Base-by-base conservation (phyloP, 331 rosid genomes). In the Malus hybrid region DNA sequence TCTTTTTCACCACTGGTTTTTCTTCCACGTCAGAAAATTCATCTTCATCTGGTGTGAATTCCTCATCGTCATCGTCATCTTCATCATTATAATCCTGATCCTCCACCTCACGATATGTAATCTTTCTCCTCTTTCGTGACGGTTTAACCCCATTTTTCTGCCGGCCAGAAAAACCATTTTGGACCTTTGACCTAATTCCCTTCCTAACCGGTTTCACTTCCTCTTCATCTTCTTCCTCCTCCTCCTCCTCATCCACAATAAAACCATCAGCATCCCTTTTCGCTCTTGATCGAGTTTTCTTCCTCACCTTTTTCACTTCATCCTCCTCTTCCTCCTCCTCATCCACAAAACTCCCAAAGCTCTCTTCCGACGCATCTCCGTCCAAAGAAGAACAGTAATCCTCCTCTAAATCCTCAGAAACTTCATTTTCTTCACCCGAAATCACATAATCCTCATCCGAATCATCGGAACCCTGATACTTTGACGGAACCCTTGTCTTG, bases 371-470 rank as follows among this genome's bases (percentile, higher is more conserved):
- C 24, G 84, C 88, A 65, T 84, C 44, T 71, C 63, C 92, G 68
- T 92, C 92, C 61, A 80, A 67, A 36, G 84, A 87, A 52, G 75
- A 83, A 77, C 91, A 70, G 77, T 81, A 82, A 73, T 88, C 85
- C 80, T 85, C 88, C 46, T 80, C 96, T 10, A 81, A 75, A 63
- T 81, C 85, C 72, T 86, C 96, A 32, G 93, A 88, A 56, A 80
- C 85, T 64, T 72, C 88, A 65, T 83, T 78, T 36, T 75, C 93
- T n/a, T 85, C 94, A 72, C 81, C 88, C 1, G 94, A 89, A 77
- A 87, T 77, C 29, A 93, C 96, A 79, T 88, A 93, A 72, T 90
- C 98, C 85, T 93, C 96, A 78, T 90, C 96, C 0, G 95, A 93
- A 82, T 86, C 96, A 81, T 93, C 96, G 0, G 93, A 89, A 60